These are phyloP conservation scores for Macroventuria anomochaeta DNA, from an alignment of 2,329 filamentous ascomycete species.

Conservation along the genomic window DNA sequence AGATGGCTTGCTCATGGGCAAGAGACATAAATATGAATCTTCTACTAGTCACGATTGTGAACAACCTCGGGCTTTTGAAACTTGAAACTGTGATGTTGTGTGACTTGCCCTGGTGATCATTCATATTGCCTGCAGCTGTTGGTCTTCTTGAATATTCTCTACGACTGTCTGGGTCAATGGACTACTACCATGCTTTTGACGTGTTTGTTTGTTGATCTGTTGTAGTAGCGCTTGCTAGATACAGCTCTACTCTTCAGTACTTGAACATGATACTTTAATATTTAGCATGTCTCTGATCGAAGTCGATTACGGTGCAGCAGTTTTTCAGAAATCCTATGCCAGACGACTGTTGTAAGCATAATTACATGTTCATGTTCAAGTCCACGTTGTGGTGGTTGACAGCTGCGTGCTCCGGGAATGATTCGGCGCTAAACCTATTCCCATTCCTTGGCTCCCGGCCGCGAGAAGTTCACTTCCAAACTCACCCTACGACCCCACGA, in stretches of 20 bases:
- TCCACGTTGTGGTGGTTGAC: slow-evolving; percentile 4
- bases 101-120: background rate
- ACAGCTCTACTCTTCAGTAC: too few species aligned
- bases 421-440: slow-evolving; percentile 9
- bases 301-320: too few species aligned
- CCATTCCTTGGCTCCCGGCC: slow-evolving; percentile 2
- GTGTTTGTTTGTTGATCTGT: too few species aligned
- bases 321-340: too few species aligned
- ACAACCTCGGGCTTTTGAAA: background rate
- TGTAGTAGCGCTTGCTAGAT: too few species aligned
- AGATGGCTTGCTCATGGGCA: slow-evolving; percentile 27
- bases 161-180: too few species aligned
- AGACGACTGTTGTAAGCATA: background rate
- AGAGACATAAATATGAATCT: slow-evolving; percentile 39
- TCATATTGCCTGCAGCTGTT: background rate
- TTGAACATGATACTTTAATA: too few species aligned
- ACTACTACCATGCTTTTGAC: too few species aligned
- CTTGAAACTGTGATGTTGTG: background rate
- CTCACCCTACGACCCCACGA: slow-evolving; percentile 14
- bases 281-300: too few species aligned
- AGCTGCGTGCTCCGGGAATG: slow-evolving; percentile 5
- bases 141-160: too few species aligned
- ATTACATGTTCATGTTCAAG: background rate
- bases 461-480: slow-evolving; percentile 18
- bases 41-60: slow-evolving; percentile 15